A percentile compares a stretch with the other conserved stretches of the same genome.
Evolutionary conservation across 306 rosid species (phyloP).

Genomic region (Macrotyloma uniflorum): DNA sequence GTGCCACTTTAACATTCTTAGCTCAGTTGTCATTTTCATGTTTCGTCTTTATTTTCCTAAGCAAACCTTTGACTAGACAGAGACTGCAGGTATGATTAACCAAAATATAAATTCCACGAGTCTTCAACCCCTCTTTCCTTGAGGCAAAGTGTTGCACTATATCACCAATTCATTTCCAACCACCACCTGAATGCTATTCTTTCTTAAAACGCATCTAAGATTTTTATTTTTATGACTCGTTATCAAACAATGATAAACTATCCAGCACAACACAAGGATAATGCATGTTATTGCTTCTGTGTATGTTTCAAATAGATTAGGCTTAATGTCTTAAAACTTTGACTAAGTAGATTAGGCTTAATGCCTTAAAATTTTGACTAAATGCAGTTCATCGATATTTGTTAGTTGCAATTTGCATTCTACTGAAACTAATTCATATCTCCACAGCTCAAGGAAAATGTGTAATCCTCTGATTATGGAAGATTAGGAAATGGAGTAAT

Average conservation of each 20-base stretch:
- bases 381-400: neutral
- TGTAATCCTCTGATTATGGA: neutral
- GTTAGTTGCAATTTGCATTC: neutral
- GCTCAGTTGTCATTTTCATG: neutral
- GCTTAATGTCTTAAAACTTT: neutral
- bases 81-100: neutral
- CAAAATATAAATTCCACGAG: neutral
- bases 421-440: no score
- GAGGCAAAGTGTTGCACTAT: neutral
- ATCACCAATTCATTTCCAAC: no score
- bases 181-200: neutral
- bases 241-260: neutral
- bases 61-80: neutral
- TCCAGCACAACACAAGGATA: neutral
- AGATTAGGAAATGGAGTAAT: neutral
- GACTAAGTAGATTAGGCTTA: neutral
- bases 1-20: neutral
- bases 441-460: neutral
- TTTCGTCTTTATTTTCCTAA: neutral
- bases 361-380: neutral
- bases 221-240: neutral
- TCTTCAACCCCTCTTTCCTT: neutral
- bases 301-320: neutral
- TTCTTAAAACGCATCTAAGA: neutral
- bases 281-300: neutral